Evolutionary conservation across 2,329 filamentous ascomycete genomes (phyloP).

Genomic region (Alternaria rosae): DNA sequence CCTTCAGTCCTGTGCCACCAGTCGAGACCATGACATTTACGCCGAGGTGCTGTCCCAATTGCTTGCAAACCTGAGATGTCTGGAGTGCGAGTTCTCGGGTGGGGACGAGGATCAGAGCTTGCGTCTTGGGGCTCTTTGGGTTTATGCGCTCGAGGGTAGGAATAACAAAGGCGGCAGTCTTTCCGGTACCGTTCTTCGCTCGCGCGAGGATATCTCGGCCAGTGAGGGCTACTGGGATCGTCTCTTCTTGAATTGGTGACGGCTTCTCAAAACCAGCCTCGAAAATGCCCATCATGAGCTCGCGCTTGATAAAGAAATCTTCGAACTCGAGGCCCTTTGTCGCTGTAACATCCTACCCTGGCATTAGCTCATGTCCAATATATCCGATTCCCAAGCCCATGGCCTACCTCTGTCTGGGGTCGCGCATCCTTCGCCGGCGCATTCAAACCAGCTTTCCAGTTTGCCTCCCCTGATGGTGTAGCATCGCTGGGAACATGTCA

Average conservation of each 20-base stretch:
- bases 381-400: background rate
- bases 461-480: conserved; percentile 59
- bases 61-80: conserved; percentile 99
- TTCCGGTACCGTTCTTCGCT: conserved; percentile 98
- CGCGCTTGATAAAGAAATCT: conserved; percentile 92
- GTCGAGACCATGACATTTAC: conserved; percentile 99
- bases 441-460: conserved; percentile 79
- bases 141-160: conserved; percentile 95
- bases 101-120: conserved; percentile 94
- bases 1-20: conserved; percentile 90
- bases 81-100: conserved; percentile 97
- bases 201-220: conserved; percentile 94
- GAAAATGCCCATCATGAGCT: conserved; percentile 98
- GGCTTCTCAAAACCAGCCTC: conserved; percentile 99
- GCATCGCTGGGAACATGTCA: conserved; percentile 52
- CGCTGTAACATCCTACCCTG: conserved; percentile 88
- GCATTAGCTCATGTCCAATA: conserved; percentile 12
- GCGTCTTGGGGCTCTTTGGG: conserved; percentile 93
- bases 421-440: conserved; percentile 76
- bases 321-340: conserved; percentile 98
- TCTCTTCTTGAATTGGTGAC: conserved; percentile 98
- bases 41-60: conserved; percentile 92
- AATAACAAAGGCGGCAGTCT: conserved; percentile 97
- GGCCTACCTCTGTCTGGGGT: conserved; percentile 78
- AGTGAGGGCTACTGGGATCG: conserved; percentile 93